These are phyloP conservation scores for Citrus sp. DNA, from an alignment of 345 rosid genomes.

Conservation along the genomic window DNA sequence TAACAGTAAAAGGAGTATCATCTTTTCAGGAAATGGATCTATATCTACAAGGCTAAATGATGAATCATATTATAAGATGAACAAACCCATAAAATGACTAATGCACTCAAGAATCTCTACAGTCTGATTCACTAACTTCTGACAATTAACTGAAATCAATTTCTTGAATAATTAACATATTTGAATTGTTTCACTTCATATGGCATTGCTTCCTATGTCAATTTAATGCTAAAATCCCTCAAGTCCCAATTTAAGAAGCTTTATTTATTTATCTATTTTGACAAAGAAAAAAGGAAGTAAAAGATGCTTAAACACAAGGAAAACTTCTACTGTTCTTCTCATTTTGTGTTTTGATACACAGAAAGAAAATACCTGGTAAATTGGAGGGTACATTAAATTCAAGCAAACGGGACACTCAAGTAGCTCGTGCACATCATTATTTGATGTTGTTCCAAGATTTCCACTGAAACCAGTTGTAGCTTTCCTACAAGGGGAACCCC, in stretches of 20 bases:
- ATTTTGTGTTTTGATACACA: not conserved
- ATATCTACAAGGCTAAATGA: not conserved
- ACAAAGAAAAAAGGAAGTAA: not conserved
- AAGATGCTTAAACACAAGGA: not conserved
- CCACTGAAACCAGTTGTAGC: conserved; percentile 36
- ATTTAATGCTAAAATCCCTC: not conserved
- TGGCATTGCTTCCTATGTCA: not conserved
- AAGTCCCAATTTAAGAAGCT: not conserved
- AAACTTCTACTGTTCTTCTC: not conserved
- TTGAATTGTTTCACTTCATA: not conserved
- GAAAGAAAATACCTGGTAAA: conserved; percentile 57
- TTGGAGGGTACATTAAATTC: conserved; percentile 81
- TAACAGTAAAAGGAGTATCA: not conserved
- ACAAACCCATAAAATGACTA: not conserved
- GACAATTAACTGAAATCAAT: not conserved
- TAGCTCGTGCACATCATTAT: conserved; percentile 67
- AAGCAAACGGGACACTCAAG: conserved; percentile 83
- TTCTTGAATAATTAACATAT: not conserved
- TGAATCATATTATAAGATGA: not conserved
- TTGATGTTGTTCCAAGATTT: conserved; percentile 48
- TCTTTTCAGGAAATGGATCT: not conserved
- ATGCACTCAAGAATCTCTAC: not conserved
- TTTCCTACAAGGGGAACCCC: conserved; percentile 44
- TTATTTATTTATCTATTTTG: not conserved
- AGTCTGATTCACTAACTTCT: not conserved